Base-by-base conservation (phyloP, 2,329 filamentous ascomycete species). In the Spiromastix sp. region DNA sequence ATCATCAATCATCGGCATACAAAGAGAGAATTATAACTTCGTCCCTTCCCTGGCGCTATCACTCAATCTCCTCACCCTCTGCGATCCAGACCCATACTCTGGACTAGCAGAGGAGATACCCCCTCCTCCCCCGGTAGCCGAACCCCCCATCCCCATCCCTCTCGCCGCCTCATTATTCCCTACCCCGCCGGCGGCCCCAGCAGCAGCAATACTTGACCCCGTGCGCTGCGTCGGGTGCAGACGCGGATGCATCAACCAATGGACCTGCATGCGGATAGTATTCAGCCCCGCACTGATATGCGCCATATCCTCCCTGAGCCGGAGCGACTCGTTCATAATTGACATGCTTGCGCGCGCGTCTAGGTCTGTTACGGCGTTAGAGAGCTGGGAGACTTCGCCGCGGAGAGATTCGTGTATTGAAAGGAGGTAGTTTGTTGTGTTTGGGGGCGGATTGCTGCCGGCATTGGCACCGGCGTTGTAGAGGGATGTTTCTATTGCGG, bases 281-380 rank as follows among this genome's bases (percentile, higher is more conserved):
- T 67, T 71, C 29, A 79, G 64, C 25, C 72, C 73, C 3, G 73
- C 72, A 40, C 71, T 75, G 5, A 71, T 68, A 47, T 76, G 74
- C 8, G 73, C 64, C 57, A 78, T 69, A 40, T 79, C 74, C 44
- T 78, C 74, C 40, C 75, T 73, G 32, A 71, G 64, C 3, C 74
- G 70, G 20, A 77, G 61, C 30, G 67, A 74, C 50, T 79, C 74
- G 45, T 77, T 79, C 57, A 78, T 67, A 26, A 74, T 68, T 39
- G 73, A 68, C 72, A 79, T 74, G 51, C 64, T 74, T 24, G 71
- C 68, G 22, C 73, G 68, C 30, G 70, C 72, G 42, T 79, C 75
- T 27, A 77, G 61, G 37, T 77, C 73, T 3, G 67, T 66, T 7
- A 79, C 59, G 2, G 70, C 68, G 34, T 66, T 63, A 10, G 67